Conservation (phyloP, 495 filamentous ascomycete species). For the Apiosordaria backusii region DNA sequence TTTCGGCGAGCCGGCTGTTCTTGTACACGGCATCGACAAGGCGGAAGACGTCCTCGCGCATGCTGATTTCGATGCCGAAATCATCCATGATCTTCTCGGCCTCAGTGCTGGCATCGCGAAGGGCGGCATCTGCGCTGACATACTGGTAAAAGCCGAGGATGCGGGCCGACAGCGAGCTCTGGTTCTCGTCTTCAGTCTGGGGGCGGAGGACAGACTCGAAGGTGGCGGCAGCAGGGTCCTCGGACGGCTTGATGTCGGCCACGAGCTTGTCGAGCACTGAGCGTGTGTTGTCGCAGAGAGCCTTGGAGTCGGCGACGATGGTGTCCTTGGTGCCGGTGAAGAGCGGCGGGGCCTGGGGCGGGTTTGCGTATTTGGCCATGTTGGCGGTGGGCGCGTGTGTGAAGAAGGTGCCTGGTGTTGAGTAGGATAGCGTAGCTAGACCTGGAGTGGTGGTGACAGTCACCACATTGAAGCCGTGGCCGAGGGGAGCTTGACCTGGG, state of each 20-base stretch:
- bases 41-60: slow-evolving; percentile 60
- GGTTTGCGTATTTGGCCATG: slow-evolving; percentile 56
- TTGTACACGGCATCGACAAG: slow-evolving; percentile 54
- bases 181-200: slow-evolving; percentile 66
- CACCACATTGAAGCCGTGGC: slow-evolving; percentile 27
- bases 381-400: slow-evolving; percentile 24
- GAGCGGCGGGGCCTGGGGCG: slow-evolving; percentile 78
- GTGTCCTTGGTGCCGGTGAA: slow-evolving; percentile 80
- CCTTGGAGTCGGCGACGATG: slow-evolving; percentile 72
- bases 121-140: slow-evolving; percentile 62
- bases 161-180: slow-evolving; percentile 53
- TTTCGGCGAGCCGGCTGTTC: slow-evolving; percentile 40
- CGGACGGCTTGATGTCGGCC: slow-evolving; percentile 55
- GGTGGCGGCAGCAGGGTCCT: slow-evolving; percentile 48
- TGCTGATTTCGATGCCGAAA: slow-evolving; percentile 55
- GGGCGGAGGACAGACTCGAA: slow-evolving; percentile 65
- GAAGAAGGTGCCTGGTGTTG: slow-evolving; percentile 16
- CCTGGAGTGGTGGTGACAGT: slow-evolving; percentile 11
- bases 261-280: slow-evolving; percentile 72
- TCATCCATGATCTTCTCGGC: slow-evolving; percentile 60
- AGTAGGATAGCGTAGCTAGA: slow-evolving; percentile 22
- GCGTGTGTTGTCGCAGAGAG: slow-evolving; percentile 65
- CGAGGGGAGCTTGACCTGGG: slow-evolving; percentile 16
- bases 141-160: slow-evolving; percentile 78
- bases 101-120: slow-evolving; percentile 62